Evolutionary conservation across 352 stramenopile species (phyloP).

Genomic region (Blastocystis sp.): DNA sequence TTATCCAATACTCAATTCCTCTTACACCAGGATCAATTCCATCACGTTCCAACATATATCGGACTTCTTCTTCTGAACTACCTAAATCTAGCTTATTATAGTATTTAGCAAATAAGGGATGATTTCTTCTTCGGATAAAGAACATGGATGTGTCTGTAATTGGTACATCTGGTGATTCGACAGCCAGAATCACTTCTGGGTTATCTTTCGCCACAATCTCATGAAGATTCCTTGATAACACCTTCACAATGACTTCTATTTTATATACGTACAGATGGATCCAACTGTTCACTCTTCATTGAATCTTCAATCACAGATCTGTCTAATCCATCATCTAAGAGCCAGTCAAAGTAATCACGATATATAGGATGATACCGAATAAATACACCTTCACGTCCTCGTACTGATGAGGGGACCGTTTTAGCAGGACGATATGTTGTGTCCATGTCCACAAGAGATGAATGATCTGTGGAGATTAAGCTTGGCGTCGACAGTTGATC

Average conservation of each 20-base stretch:
- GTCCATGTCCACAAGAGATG: too few species aligned
- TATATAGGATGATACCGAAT: neutral
- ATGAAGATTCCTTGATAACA: neutral
- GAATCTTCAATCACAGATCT: neutral
- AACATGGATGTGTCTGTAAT: neutral
- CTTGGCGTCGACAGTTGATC: too few species aligned
- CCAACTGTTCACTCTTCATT: neutral
- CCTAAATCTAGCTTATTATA: neutral
- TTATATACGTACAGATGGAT: neutral
- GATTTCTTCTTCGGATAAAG: constrained; percentile 3
- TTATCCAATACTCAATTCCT: neutral
- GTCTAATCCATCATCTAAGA: neutral
- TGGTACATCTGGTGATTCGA: neutral
- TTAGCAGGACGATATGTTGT: neutral
- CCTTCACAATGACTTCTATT: neutral
- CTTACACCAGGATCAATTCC: neutral
- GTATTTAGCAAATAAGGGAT: neutral
- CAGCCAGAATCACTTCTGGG: neutral
- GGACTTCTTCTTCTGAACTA: neutral
- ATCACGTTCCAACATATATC: neutral
- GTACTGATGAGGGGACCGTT: neutral
- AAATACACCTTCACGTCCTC: neutral
- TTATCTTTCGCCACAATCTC: constrained; percentile 13
- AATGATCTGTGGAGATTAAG: too few species aligned
- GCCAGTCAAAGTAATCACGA: constrained; percentile 24